Percentiles rank a stretch among this genome's conserved stretches.
Evolutionary conservation across 2,329 filamentous ascomycete genomes (phyloP).

Genomic region (Trichoderma hamatum): DNA sequence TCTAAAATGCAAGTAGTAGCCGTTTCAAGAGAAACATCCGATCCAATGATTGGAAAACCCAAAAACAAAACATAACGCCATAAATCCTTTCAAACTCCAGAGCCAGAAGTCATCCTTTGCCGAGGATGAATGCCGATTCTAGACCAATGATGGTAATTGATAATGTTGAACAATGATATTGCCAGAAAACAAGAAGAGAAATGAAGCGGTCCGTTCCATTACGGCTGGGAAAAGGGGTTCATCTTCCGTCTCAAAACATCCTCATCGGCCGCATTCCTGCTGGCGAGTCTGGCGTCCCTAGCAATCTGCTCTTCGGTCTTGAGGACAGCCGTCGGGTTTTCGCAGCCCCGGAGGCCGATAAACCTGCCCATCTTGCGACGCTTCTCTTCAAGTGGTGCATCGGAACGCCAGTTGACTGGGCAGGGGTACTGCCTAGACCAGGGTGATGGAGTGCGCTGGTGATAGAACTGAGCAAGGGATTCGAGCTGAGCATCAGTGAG

Average conservation of each 20-base stretch:
- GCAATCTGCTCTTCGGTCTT: conserved; percentile 54
- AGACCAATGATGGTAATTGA: conserved; percentile 4
- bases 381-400: conserved; percentile 66
- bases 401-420: conserved; percentile 63
- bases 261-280: conserved; percentile 46
- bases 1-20: conserved; percentile 24
- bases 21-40: not conserved
- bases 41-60: not conserved
- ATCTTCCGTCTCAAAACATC: conserved; percentile 54
- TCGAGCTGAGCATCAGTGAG: conserved; percentile 73
- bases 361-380: conserved; percentile 72
- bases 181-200: not conserved
- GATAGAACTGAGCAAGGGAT: conserved; percentile 70
- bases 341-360: conserved; percentile 67
- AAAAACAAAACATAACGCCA: conserved; percentile 9
- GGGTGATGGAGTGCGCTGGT: conserved; percentile 63
- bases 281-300: conserved; percentile 47
- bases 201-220: not conserved
- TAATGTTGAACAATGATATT: not conserved
- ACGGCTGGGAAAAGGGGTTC: conserved; percentile 33
- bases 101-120: not conserved
- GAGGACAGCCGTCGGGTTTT: conserved; percentile 41
- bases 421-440: conserved; percentile 66
- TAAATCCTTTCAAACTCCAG: conserved; percentile 11
- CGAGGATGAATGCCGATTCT: conserved; percentile 10